Evolutionary conservation across 805 yeast genomes (phyloP).

Genomic region (Ascoidea tarda): DNA sequence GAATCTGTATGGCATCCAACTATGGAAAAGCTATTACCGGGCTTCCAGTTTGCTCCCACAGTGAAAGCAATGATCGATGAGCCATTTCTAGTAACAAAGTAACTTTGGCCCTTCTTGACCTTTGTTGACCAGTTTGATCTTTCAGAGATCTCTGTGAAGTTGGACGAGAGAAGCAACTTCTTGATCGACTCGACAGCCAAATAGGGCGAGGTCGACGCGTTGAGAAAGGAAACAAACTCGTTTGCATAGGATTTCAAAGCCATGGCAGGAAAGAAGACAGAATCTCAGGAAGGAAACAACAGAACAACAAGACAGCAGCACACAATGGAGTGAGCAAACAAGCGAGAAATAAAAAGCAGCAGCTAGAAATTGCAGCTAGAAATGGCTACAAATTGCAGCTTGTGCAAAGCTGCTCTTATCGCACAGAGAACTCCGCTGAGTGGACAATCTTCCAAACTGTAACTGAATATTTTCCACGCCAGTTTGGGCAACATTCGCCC

Average conservation of each 20-base stretch:
- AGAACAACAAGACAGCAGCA: too few relatives aligned
- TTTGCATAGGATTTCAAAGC: slow-evolving; percentile 13
- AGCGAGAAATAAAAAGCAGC: too few relatives aligned
- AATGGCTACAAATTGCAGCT: too few relatives aligned
- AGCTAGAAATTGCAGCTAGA: too few relatives aligned
- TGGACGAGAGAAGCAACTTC: slow-evolving; percentile 36
- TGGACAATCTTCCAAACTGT: too few relatives aligned
- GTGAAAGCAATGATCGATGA: slow-evolving; percentile 82
- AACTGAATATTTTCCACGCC: too few relatives aligned
- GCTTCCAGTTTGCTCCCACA: slow-evolving; percentile 55
- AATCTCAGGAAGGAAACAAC: too few relatives aligned
- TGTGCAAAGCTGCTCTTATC: too few relatives aligned
- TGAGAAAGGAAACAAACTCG: slow-evolving; percentile 62
- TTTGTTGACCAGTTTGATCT: slow-evolving; percentile 51
- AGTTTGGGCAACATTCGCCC: too few relatives aligned
- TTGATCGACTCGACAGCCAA: slow-evolving; percentile 72
- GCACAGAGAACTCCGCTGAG: too few relatives aligned
- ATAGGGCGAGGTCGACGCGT: slow-evolving; percentile 84
- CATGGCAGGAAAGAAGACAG: slow-evolving; percentile 1
- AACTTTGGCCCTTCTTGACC: slow-evolving; percentile 44
- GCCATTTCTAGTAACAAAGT: slow-evolving; percentile 79
- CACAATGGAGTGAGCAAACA: too few relatives aligned
- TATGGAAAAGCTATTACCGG: slow-evolving; percentile 75
- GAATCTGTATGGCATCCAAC: slow-evolving; percentile 97
- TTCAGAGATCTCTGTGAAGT: slow-evolving; percentile 65